These are phyloP conservation scores for Allantophomopsis lycopodina DNA, from an alignment of 2,329 filamentous ascomycete species.

Conservation along the genomic window DNA sequence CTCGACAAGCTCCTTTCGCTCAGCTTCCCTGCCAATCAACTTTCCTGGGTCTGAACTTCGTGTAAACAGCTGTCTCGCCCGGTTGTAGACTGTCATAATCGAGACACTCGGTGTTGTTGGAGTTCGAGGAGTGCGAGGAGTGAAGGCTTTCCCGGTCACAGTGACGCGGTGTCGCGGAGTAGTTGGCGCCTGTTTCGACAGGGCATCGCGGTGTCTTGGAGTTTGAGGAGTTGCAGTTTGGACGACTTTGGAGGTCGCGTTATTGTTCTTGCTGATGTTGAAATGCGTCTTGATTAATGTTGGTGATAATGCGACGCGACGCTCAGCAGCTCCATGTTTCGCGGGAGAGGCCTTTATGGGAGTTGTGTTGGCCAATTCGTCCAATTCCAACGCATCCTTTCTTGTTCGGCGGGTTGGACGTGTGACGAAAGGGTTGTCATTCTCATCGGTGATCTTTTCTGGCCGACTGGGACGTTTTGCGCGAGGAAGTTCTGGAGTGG, in stretches of 20 bases:
- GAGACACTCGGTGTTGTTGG: slow-evolving; percentile 52
- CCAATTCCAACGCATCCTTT: slow-evolving; percentile 28
- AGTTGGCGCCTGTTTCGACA: slow-evolving; percentile 52
- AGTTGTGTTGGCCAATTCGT: slow-evolving; percentile 17
- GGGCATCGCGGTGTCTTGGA: slow-evolving; percentile 66
- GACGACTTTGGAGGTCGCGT: slow-evolving; percentile 25
- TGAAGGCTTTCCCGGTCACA: slow-evolving; percentile 60
- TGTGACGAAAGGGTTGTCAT: slow-evolving; percentile 42
- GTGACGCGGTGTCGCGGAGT: slow-evolving; percentile 79
- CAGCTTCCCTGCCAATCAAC: slow-evolving; percentile 23
- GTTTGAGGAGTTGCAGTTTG: slow-evolving; percentile 57
- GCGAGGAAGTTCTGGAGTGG: slow-evolving; percentile 13
- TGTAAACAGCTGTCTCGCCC: slow-evolving; percentile 76
- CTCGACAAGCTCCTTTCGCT: slow-evolving; percentile 46
- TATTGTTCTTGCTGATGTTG: slow-evolving; percentile 21
- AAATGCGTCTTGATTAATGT: slow-evolving; percentile 30
- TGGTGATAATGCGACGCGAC: slow-evolving; percentile 26
- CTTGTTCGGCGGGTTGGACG: slow-evolving; percentile 15
- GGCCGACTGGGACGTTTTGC: slow-evolving; percentile 29
- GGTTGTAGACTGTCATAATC: slow-evolving; percentile 68
- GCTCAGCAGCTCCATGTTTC: slow-evolving; percentile 29
- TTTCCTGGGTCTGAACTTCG: slow-evolving; percentile 29
- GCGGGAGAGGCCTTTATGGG: slow-evolving; percentile 21
- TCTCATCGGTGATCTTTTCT: slow-evolving; percentile 42
- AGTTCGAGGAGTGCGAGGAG: slow-evolving; percentile 66